Base-by-base conservation (phyloP, 495 filamentous ascomycete species). In the Neurospora sp. region DNA sequence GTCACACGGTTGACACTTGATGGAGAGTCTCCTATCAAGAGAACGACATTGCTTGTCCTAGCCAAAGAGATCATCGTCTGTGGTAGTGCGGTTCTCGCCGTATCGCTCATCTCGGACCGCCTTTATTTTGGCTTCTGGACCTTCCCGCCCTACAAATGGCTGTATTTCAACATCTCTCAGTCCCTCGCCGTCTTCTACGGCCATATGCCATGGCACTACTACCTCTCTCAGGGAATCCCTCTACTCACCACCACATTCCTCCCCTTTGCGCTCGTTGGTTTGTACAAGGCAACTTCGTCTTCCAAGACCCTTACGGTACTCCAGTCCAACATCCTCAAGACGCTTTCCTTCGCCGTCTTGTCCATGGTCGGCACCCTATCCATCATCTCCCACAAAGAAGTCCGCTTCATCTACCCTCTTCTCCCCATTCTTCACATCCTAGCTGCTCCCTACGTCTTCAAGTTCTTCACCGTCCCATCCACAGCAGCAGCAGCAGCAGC, bases 361-460 rank as follows among this genome's bases (percentile, higher is more conserved):
- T 75, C 87, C 38, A 90, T 93, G 75, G 86, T 90, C 31, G 75
- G 82, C 0, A 79, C 84, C 23, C 88, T 98, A 23, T 96, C 93
- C 10, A 74, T 92, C 16, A 92, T 99, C 72, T 89, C 95, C 37
- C 96, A 99, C 84, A 99, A 99, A 82, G 96, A 99, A 88, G 92
- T 97, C 74, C 93, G 96, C 75, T 99, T 99, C 83, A 92, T 98
- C 75, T 97, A 97, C 78, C 96, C 96, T 6, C 88, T 98, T 46
- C 86, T 99, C 1, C 96, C 96, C 5, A 85, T 91, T 20, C 86
- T 99, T 16, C 94, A 97, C 79, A 84, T 96, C 75, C 85, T 98
- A 62, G 87, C 91, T 6, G 92, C 93, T 0, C 86, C 89, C 3
- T 87, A 90, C 23, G 81, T 93, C 27, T 83, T 88, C 4, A 82